Evolutionary conservation across 495 filamentous ascomycete species (phyloP).

Genomic region (Annulohypoxylon stygium): DNA sequence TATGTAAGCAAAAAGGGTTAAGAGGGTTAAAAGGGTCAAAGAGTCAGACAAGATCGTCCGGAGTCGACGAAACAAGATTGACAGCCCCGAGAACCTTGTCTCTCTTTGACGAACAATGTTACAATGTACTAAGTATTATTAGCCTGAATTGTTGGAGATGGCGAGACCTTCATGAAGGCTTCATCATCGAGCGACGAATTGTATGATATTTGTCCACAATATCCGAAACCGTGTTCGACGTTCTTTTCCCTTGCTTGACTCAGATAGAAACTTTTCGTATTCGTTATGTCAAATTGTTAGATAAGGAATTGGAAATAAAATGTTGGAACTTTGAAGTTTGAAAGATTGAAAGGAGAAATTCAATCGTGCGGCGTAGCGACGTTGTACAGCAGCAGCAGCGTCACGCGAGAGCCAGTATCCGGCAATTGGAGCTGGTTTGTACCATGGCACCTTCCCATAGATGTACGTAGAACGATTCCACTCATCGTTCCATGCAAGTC

Average conservation of each 20-base stretch:
- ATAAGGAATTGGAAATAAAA: neutral
- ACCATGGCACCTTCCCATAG: neutral
- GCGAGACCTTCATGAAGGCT: neutral
- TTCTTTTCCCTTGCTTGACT: neutral
- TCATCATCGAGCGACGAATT: neutral
- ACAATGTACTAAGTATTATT: neutral
- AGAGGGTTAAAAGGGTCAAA: neutral
- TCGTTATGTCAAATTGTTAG: neutral
- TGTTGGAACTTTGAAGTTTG: neutral
- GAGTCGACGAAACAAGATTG: constrained; percentile 6
- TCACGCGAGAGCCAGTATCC: constrained; percentile 27
- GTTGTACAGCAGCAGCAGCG: constrained; percentile 22
- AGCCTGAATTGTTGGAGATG: constrained; percentile 5
- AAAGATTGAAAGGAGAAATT: constrained; percentile 1
- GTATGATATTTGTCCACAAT: neutral
- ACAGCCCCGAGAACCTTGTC: neutral
- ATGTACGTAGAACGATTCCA: constrained; percentile 8
- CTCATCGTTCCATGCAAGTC: constrained; percentile 16
- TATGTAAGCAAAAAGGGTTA: neutral
- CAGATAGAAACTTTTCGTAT: neutral
- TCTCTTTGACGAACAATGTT: neutral
- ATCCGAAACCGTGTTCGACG: neutral
- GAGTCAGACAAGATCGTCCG: neutral
- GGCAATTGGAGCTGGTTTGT: constrained; percentile 21
- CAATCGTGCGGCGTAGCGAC: constrained; percentile 13